These are phyloP conservation scores for Nicotiana sylvestris DNA, from an alignment of 257 asterid species.

Conservation along the genomic window DNA sequence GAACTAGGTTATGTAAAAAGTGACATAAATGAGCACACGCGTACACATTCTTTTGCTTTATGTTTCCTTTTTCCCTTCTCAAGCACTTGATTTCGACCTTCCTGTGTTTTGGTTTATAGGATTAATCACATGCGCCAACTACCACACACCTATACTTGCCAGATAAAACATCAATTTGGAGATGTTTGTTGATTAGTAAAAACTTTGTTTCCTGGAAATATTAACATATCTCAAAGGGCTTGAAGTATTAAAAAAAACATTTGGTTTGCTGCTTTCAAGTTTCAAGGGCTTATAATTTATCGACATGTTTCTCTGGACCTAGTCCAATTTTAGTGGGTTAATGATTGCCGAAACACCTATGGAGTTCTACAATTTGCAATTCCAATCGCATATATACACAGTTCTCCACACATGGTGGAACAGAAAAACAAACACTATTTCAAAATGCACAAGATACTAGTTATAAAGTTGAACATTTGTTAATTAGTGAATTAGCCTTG, in stretches of 20 bases:
- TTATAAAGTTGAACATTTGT: background rate
- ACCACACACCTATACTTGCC: background rate
- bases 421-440: background rate
- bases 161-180: background rate
- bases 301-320: background rate
- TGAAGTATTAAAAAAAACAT: background rate
- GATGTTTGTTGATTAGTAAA: too few relatives aligned
- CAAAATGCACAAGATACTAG: background rate
- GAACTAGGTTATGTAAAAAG: slow-evolving; percentile 10
- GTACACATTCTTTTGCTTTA: slow-evolving; percentile 5
- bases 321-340: background rate
- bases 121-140: background rate
- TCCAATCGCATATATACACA: too few relatives aligned
- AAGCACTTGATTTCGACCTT: background rate
- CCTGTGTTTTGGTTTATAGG: background rate
- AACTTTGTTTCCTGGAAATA: too few relatives aligned
- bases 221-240: too few relatives aligned
- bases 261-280: background rate
- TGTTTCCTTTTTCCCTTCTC: background rate
- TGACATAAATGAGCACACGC: background rate
- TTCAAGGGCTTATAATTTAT: too few relatives aligned
- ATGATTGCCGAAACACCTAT: background rate
- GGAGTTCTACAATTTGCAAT: background rate
- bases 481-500: background rate
- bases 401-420: background rate